Conservation (phyloP, 306 rosid genomes). For the Begonia masoniana region DNA sequence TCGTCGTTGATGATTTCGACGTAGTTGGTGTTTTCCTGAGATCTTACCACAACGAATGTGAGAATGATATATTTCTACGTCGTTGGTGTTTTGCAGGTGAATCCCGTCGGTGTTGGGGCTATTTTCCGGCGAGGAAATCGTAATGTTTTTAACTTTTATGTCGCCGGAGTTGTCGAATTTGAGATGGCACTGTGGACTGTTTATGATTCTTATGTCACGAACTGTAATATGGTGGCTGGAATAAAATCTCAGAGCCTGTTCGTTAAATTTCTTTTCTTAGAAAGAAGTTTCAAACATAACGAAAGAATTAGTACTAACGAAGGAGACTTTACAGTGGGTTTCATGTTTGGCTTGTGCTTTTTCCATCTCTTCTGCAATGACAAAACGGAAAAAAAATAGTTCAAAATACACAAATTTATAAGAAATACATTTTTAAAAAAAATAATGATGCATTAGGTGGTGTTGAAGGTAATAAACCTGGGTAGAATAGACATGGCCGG, state of each 20-base stretch:
- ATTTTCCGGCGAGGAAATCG: constrained; percentile 62
- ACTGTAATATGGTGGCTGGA: constrained; percentile 46
- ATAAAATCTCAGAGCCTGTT: constrained; percentile 83
- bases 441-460: too few relatives aligned
- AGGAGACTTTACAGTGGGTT: constrained; percentile 57
- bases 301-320: not conserved
- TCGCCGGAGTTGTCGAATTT: constrained; percentile 70
- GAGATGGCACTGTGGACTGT: constrained; percentile 86
- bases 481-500: constrained; percentile 12
- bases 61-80: constrained; percentile 70
- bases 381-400: not conserved
- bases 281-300: too few relatives aligned
- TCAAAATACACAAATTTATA: too few relatives aligned
- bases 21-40: not conserved
- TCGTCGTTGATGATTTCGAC: too few relatives aligned
- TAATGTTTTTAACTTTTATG: constrained; percentile 47
- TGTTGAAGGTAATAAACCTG: constrained; percentile 20
- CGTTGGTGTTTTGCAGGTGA: constrained; percentile 82
- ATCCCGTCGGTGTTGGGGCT: constrained; percentile 95
- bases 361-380: constrained; percentile 38
- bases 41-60: constrained; percentile 53
- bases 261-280: too few relatives aligned
- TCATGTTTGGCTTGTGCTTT: constrained; percentile 27
- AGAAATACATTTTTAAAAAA: too few relatives aligned
- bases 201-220: constrained; percentile 48